phyloP scores from a whole-genome alignment of 495 filamentous ascomycete species.

The Neurospora sp. region DNA sequence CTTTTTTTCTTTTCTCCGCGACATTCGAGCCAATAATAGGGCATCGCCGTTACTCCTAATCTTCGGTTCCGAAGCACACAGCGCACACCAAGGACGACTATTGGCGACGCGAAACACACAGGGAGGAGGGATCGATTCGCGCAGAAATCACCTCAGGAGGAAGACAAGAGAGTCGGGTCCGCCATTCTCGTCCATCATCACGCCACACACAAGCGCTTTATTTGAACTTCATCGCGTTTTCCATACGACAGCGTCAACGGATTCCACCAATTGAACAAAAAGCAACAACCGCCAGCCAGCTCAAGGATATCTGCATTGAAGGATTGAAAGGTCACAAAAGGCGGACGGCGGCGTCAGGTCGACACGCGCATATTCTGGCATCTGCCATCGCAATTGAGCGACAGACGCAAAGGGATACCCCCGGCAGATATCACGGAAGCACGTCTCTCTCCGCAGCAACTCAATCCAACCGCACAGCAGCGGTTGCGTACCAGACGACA shows the following conservation, averaged over 20 bases:
- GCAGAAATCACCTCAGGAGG: neutral
- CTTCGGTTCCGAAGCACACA: neutral
- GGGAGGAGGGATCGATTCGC: neutral
- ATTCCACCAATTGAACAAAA: neutral
- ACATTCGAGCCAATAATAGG: neutral
- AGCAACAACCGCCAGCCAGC: neutral
- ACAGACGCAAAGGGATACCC: neutral
- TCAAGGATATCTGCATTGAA: neutral
- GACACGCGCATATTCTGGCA: neutral
- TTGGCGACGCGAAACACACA: neutral
- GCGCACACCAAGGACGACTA: neutral
- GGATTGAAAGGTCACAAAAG: neutral
- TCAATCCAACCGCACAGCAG: constrained; percentile 1
- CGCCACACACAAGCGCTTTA: neutral
- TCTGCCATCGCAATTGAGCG: neutral
- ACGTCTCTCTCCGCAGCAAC: neutral
- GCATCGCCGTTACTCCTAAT: neutral
- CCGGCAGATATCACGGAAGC: neutral
- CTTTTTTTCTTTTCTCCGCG: neutral
- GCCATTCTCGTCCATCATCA: neutral
- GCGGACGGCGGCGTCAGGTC: neutral
- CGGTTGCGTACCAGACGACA: constrained; percentile 18
- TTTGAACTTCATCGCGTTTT: neutral
- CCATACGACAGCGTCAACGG: neutral
- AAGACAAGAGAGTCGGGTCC: neutral